Evolutionary conservation across 2,329 filamentous ascomycete species (phyloP), one percentile per base, ranked within the genome.

Genomic region (Ascochyta fabae): DNA sequence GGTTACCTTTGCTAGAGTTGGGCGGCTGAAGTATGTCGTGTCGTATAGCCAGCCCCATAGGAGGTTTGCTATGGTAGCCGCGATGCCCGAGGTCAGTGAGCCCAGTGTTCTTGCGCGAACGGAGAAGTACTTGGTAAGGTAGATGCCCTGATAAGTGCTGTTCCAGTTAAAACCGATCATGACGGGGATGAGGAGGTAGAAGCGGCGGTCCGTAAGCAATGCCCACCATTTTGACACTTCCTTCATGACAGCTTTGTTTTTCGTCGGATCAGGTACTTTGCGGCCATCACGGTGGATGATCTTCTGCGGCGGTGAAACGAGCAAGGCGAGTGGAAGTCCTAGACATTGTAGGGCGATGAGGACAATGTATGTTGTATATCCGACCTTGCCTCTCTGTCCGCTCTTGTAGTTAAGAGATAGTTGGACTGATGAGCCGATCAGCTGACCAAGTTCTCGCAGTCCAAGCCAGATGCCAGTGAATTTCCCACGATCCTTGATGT

Each of bases 31-130:
- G 8, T 56, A 66, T 51, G 76, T 77, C 2, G 76, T 69, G 57
- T 83, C 81, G 64, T 77, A 80, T 60, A 82, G 78, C 77, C 78
- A 81, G 1, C 80, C 80, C 79, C 78, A 82, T 45, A 81, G 76
- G 12, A 81, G 70, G 53, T 82, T 81, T 27, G 79, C 79, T 15
- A 69, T 65, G 0, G 78, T 77, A 0, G 80, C 80, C 1, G 74
- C 78, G 23, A 83, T 67, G 6, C 80, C 80, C 0, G 80, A 80
- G 0, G 75, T 75, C 38, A 83, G 60, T 0, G 80, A 76, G 0
- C 77, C 78, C 2, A 84, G 70, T 1, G 80, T 78, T 3, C 81
- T 71, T 0, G 81, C 70, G 2, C 81, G 77, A 2, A 83, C 81
- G 3, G 79, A 81, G 60, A 83, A 83, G 69, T 83, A 83, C 24